A percentile compares a stretch with the other conserved stretches of the same genome.
Conservation (phyloP, 1,139 yeast genomes). For the Geotrichum phurueaensis region DNA sequence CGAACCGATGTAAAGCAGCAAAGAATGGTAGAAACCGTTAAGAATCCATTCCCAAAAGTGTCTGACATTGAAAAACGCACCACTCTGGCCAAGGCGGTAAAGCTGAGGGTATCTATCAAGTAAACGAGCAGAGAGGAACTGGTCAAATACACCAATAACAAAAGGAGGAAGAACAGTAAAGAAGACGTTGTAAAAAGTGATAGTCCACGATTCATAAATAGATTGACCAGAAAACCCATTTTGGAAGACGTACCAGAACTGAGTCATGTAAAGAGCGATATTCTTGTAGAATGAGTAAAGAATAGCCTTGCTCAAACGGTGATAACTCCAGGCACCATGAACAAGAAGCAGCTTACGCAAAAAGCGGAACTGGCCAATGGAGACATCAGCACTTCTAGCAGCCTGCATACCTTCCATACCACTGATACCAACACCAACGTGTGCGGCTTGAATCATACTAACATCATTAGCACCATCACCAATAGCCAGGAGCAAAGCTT, state of each 20-base stretch:
- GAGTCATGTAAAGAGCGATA: conserved; percentile 92
- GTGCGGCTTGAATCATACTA: conserved; percentile 98
- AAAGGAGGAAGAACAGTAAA: conserved; percentile 95
- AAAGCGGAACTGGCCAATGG: conserved; percentile 91
- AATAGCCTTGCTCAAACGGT: conserved; percentile 85
- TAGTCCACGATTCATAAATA: conserved; percentile 95
- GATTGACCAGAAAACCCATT: conserved; percentile 95
- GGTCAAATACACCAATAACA: conserved; percentile 94
- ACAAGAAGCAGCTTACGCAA: conserved; percentile 77
- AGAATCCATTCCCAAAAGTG: conserved; percentile 97
- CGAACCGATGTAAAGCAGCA: conserved; percentile 71
- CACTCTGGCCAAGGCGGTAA: conserved; percentile 83
- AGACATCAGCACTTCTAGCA: conserved; percentile 94
- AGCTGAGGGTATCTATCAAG: conserved; percentile 89
- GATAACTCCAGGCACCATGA: conserved; percentile 98
- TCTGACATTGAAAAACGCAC: conserved; percentile 80
- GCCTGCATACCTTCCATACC: conserved; percentile 99
- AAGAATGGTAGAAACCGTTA: conserved; percentile 93
- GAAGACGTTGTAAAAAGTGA: conserved; percentile 91
- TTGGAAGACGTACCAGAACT: conserved; percentile 93
- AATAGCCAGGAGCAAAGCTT: conserved; percentile 77
- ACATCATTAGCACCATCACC: conserved; percentile 99
- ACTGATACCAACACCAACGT: conserved; percentile 96
- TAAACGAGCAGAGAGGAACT: conserved; percentile 84
- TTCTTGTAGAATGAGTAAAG: conserved; percentile 93